Base-by-base conservation (phyloP, 1,284 basidiomycete species). In the Lentinus polychrous region DNA sequence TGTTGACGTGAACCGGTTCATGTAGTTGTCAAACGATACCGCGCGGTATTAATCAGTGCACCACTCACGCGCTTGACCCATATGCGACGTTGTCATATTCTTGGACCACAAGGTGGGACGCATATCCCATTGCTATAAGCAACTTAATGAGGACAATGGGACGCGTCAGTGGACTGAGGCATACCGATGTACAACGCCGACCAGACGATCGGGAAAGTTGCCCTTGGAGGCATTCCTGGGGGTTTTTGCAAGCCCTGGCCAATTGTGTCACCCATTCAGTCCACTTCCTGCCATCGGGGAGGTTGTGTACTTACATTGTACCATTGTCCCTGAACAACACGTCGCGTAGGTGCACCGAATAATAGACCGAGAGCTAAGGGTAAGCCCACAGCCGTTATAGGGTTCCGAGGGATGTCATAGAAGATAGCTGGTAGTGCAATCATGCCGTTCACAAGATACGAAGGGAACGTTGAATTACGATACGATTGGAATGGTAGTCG, bases 61-160 rank as follows among this genome's bases (percentile, higher is more conserved):
- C 10, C 15, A 43, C 44, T 32, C 53, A 77, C 78, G 68, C 70
- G 49, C 62, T 68, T 4, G 57, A 54, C 8, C 72, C 68, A 12
- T 70, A 66, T 2, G 68, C 56, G 5, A 76, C 65, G 2, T 54
- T 58, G 58, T 86, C 83, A 52, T 83, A 68, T 1, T 75, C 67
- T 52, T 74, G 70, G 39, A 78, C 78, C 2, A 79, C 73, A 18
- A 91, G 61, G 65, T 90, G 81, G 3, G 83, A 83, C 1, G 83
- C 83, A 61, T 80, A 86, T 42, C 87, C 86, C 79, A 87, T 85
- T 8, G 75, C 76, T 76, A 48, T 32, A 45, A 41, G 24, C n/a
- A n/a, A n/a, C n/a, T n/a, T n/a, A n/a, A n/a, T n/a, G n/a, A n/a
- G n/a, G n/a, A n/a, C n/a, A n/a, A n/a, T n/a, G n/a, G n/a, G n/a